Percentiles rank a stretch among this genome's conserved stretches.
phyloP scores from a whole-genome alignment of 768 basidiomycete genomes.

The Suillus alpinus region DNA sequence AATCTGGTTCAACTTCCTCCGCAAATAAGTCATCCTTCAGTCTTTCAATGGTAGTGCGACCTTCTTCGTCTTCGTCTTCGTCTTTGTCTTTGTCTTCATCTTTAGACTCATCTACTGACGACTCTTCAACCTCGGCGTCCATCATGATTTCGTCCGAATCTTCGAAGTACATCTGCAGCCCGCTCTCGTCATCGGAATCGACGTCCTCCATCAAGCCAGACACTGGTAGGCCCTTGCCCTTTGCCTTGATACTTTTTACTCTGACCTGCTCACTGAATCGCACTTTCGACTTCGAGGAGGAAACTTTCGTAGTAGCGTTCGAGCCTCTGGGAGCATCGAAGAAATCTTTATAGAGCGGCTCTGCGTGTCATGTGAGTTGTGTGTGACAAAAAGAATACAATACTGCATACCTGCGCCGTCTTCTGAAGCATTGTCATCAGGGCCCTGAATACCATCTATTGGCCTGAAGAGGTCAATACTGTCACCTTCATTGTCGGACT shows the following conservation, averaged over 20 bases:
- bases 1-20: slow-evolving; percentile 45
- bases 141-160: slow-evolving; percentile 37
- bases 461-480: slow-evolving; percentile 67
- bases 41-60: slow-evolving; percentile 56
- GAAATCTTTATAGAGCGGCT: slow-evolving; percentile 73
- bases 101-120: slow-evolving; percentile 17
- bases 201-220: slow-evolving; percentile 33
- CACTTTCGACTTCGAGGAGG: slow-evolving; percentile 40
- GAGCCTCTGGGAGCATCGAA: slow-evolving; percentile 60
- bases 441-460: slow-evolving; percentile 43
- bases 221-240: slow-evolving; percentile 62
- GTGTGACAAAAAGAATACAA: not conserved
- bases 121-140: slow-evolving; percentile 25
- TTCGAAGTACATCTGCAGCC: slow-evolving; percentile 30
- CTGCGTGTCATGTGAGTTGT: slow-evolving; percentile 33
- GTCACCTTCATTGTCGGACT: slow-evolving; percentile 39
- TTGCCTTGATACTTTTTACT: slow-evolving; percentile 76
- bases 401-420: slow-evolving; percentile 39
- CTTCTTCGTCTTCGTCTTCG: slow-evolving; percentile 22
- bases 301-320: slow-evolving; percentile 11
- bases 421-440: slow-evolving; percentile 46
- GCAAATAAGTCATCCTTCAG: slow-evolving; percentile 79
- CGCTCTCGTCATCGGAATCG: slow-evolving; percentile 37
- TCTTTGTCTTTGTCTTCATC: slow-evolving; percentile 27
- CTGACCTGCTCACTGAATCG: slow-evolving; percentile 80